These are phyloP conservation scores for Castanopsis chinensis DNA, from an alignment of 306 rosid species.

Conservation along the genomic window DNA sequence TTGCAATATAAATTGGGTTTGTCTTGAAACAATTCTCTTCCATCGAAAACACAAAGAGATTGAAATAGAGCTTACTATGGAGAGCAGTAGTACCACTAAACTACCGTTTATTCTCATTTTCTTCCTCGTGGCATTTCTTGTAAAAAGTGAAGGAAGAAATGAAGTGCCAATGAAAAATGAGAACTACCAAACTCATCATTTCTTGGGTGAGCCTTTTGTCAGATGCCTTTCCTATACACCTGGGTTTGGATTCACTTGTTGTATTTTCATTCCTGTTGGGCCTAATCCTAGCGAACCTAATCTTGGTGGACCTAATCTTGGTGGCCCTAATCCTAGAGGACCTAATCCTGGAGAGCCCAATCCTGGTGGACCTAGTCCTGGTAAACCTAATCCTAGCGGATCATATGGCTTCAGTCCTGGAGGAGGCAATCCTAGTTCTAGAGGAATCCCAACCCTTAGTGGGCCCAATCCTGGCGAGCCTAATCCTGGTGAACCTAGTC, in stretches of 20 bases:
- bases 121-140: not conserved
- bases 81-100: not conserved
- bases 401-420: no score
- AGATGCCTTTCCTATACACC: not conserved
- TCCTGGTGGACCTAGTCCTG: no score
- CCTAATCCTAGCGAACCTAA: no score
- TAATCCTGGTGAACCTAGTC: no score
- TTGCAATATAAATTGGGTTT: not conserved
- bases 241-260: not conserved
- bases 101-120: not conserved
- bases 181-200: not conserved
- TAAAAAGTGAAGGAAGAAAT: not conserved
- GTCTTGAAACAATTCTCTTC: not conserved
- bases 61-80: not conserved
- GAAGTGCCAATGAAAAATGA: not conserved
- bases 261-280: not conserved
- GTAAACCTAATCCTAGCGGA: no score
- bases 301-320: no score
- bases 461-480: no score
- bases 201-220: not conserved
- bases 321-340: no score
- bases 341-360: no score
- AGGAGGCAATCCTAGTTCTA: not conserved
- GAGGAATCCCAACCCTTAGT: no score
- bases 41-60: not conserved